Percentiles rank a stretch among this genome's conserved stretches.
Evolutionary conservation across 169 alveolate genomes (phyloP).

Genomic region (Plasmodium falciparum): DNA sequence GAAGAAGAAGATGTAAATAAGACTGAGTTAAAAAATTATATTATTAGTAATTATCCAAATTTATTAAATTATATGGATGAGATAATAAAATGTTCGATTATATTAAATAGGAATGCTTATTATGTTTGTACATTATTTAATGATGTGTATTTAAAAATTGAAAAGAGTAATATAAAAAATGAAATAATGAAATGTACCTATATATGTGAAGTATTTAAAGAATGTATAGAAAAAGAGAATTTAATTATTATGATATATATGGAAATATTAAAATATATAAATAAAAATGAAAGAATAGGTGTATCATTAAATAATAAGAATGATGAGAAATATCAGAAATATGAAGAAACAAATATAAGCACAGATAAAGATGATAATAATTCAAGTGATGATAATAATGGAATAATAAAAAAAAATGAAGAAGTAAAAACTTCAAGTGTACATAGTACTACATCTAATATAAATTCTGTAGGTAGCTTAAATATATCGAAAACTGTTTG

Average conservation of each 20-base stretch:
- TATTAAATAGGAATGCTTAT: slow-evolving; percentile 42
- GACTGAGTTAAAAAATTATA: slow-evolving; percentile 24
- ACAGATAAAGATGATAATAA: not conserved
- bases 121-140: slow-evolving; percentile 47
- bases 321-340: not conserved
- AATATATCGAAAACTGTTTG: slow-evolving; percentile 8
- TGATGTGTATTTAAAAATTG: slow-evolving; percentile 37
- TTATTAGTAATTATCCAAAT: slow-evolving; percentile 16
- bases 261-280: slow-evolving; percentile 31
- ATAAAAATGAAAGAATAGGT: slow-evolving; percentile 53
- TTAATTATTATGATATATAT: slow-evolving; percentile 64
- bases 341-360: not conserved
- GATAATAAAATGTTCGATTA: slow-evolving; percentile 36
- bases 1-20: slow-evolving; percentile 75
- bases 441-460: slow-evolving; percentile 18
- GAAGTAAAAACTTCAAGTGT: slow-evolving; percentile 40
- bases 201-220: slow-evolving; percentile 55
- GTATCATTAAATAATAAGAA: not conserved
- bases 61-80: slow-evolving; percentile 41
- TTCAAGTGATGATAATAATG: slow-evolving; percentile 29
- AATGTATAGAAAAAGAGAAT: slow-evolving; percentile 67
- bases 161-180: slow-evolving; percentile 15
- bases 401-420: slow-evolving; percentile 20
- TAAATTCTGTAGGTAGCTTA: slow-evolving; percentile 18
- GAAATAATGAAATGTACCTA: slow-evolving; percentile 30